Evolutionary conservation across 305 asterid species (phyloP), one percentile per base, ranked within the genome.

Genomic region (Fraxinus latifolia): DNA sequence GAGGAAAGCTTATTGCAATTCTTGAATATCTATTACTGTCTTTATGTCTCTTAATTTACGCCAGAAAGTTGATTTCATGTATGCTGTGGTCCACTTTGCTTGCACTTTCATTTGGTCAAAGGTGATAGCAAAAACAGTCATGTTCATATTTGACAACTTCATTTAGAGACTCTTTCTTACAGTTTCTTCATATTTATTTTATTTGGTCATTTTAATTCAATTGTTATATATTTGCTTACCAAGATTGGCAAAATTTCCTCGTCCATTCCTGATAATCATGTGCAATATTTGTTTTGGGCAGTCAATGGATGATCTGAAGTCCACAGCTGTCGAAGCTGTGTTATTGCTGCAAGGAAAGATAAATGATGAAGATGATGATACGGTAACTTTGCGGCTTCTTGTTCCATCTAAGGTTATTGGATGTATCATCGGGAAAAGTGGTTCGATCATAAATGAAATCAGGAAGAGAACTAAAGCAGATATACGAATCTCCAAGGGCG

Each of bases 311-410:
- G 98, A 94, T 91, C 77, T 90, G 82, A 95, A 93, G 85, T 95
- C 99, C 84, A 91, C 91, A 89, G 97, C 95, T 3, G 96, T 94
- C 86, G 98, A 95, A 87, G 99, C 99, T 77, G 96, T 94, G 71
- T 80, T 95, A 21, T 78, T 95, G 91, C 89, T 95, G 82, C 98
- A 94, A 87, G 93, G 88, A 78, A 95, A 95, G 90, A 93, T 95
- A 82, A 92, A 92, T 27, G 94, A 91, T 79, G 99, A 94, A 79
- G 97, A 92, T 82, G 93, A 86, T 27, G 93, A 93, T 74, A 79
- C 80, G 68, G 95, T 88, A 17, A 89, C 91, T 39, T 73, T 95
- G 83, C 91, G 96, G 80, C 94, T 95, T 79, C 95, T 94, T 83
- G 90, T 95, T 83, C 97, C 97, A 17, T 94, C 97, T 8, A 94